These are phyloP conservation scores for Fusarium sp. DNA, from an alignment of 2,329 filamentous ascomycete species.

Conservation along the genomic window DNA sequence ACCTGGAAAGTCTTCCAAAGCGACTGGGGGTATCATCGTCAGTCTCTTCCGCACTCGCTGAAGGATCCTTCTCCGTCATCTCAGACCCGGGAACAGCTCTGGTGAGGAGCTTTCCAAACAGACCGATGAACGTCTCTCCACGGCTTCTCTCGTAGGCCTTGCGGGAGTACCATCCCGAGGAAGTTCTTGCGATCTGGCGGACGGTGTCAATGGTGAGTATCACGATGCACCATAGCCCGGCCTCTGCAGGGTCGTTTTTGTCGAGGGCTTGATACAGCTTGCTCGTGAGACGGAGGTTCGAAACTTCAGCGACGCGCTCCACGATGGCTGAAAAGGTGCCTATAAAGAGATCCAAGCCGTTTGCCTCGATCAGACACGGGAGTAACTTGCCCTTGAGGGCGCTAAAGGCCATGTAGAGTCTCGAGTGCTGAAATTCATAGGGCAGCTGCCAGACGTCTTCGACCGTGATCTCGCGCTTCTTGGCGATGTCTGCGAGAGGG, in stretches of 20 bases:
- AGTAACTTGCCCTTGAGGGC: constrained; percentile 79
- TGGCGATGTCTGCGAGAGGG: constrained; percentile 75
- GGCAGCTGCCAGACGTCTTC: constrained; percentile 85
- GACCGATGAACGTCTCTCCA: constrained; percentile 68
- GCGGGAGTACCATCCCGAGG: constrained; percentile 79
- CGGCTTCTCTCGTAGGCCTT: constrained; percentile 85
- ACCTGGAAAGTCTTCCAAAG: constrained; percentile 11
- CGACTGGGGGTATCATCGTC: not conserved
- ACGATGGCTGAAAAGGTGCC: constrained; percentile 72
- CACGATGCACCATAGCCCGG: constrained; percentile 52
- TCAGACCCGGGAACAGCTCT: constrained; percentile 54
- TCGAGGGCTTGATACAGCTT: constrained; percentile 52
- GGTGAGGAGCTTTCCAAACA: constrained; percentile 54
- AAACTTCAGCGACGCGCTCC: constrained; percentile 52
- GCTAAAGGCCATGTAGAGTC: constrained; percentile 79
- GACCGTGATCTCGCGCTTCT: constrained; percentile 74
- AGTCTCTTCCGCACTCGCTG: not conserved
- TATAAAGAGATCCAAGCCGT: constrained; percentile 80
- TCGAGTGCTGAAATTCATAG: constrained; percentile 82
- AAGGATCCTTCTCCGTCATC: constrained; percentile 50
- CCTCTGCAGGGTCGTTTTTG: constrained; percentile 44
- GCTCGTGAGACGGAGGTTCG: constrained; percentile 54
- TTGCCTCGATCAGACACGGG: constrained; percentile 75
- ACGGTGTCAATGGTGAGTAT: constrained; percentile 50
- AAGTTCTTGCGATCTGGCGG: constrained; percentile 52